Evolutionary conservation across 1,139 yeast species (phyloP).

Genomic region (Hyphopichia fennica): DNA sequence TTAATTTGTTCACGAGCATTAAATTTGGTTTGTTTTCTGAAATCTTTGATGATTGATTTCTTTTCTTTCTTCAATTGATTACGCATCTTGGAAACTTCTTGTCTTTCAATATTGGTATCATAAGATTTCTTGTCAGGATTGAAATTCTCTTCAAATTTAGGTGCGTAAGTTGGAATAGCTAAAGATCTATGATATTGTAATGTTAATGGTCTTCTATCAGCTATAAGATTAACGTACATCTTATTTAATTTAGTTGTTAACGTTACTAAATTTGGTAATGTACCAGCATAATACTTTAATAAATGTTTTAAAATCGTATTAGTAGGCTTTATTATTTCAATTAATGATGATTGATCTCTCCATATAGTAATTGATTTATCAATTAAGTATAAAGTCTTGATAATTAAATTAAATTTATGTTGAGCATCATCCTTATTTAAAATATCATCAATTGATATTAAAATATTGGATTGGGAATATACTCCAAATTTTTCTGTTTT

Average conservation of each 20-base stretch:
- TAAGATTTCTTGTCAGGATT: conserved; percentile 93
- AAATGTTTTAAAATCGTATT: conserved; percentile 35
- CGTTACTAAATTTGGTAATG: conserved; percentile 24
- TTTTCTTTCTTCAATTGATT: conserved; percentile 88
- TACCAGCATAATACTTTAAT: conserved; percentile 32
- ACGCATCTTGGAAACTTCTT: conserved; percentile 79
- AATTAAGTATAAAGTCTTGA: conserved; percentile 24
- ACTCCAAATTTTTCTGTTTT: conserved; percentile 14
- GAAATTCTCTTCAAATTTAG: conserved; percentile 93
- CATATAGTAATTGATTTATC: conserved; percentile 45
- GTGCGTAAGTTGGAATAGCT: conserved; percentile 82
- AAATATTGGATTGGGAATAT: conserved; percentile 7
- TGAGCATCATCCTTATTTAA: conserved; percentile 9
- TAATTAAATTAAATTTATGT: conserved; percentile 32
- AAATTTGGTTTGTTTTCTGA: conserved; percentile 85
- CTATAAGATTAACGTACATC: conserved; percentile 35
- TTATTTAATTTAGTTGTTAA: conserved; percentile 52
- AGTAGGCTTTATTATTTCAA: conserved; percentile 55
- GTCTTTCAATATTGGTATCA: conserved; percentile 78
- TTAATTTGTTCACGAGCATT: conserved; percentile 82
- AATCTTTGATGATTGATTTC: conserved; percentile 83
- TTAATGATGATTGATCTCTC: conserved; percentile 64
- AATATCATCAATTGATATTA: not conserved
- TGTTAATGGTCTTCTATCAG: conserved; percentile 69
- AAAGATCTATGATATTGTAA: conserved; percentile 86